A percentile compares a stretch with the other conserved stretches of the same genome.
Evolutionary conservation across 345 rosid species (phyloP).

Genomic region (Euphorbia peplus): DNA sequence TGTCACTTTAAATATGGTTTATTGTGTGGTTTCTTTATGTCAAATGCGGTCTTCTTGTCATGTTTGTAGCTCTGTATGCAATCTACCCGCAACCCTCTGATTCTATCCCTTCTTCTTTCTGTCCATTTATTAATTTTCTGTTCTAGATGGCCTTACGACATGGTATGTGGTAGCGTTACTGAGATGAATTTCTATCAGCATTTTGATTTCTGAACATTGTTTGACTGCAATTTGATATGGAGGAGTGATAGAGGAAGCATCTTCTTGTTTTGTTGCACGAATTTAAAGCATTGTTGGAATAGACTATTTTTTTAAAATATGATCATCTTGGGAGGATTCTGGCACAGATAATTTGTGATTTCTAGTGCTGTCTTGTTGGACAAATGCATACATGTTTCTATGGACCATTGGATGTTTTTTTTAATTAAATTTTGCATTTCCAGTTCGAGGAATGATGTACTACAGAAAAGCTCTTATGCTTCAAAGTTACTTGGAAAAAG

Average conservation of each 20-base stretch:
- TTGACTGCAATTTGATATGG: background rate
- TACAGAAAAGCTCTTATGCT: slow-evolving; percentile 97
- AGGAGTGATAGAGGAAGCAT: background rate
- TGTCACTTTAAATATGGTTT: background rate
- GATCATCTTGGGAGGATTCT: background rate
- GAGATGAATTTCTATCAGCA: background rate
- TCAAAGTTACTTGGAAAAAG: slow-evolving; percentile 79
- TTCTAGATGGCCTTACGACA: background rate
- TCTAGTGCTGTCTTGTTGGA: background rate
- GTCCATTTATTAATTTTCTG: background rate
- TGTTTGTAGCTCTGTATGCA: background rate
- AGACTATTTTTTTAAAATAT: background rate
- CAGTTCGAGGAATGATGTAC: slow-evolving; percentile 99
- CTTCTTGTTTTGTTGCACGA: background rate
- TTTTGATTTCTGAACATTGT: background rate
- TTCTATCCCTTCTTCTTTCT: background rate
- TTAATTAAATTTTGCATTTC: slow-evolving; percentile 18
- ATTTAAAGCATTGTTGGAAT: background rate
- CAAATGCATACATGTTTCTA: background rate
- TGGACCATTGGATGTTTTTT: background rate
- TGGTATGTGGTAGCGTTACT: background rate
- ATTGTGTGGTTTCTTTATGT: background rate
- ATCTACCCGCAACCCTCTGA: background rate
- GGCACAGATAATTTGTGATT: background rate
- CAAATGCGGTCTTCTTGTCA: background rate